Conservation (phyloP, 208 protist genomes). For the Herpetomonas samuelpessoai region DNA sequence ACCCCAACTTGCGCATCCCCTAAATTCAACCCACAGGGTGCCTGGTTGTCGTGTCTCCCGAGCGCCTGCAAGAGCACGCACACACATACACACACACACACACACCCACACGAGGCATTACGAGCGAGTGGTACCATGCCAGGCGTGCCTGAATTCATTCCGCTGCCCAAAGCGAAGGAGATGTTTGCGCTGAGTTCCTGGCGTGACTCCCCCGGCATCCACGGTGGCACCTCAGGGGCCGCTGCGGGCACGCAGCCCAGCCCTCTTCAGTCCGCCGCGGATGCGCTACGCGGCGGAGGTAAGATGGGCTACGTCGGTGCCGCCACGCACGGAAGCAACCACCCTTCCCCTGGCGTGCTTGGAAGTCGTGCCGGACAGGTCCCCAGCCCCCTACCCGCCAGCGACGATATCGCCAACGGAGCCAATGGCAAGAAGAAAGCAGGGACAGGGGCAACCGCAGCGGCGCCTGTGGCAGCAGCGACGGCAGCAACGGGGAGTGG, state of each 20-base stretch:
- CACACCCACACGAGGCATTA: slow-evolving; percentile 9
- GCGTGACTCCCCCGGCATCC: slow-evolving; percentile 54
- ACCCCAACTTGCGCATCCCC: too few species aligned
- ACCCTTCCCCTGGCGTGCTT: neutral
- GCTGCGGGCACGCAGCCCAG: neutral
- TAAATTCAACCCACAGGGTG: too few species aligned
- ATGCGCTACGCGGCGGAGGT: neutral
- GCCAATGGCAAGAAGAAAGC: slow-evolving; percentile 3
- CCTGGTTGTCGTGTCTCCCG: too few species aligned
- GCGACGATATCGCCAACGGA: neutral
- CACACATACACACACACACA: neutral
- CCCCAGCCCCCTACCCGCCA: slow-evolving; percentile 2
- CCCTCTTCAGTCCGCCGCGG: neutral
- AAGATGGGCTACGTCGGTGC: neutral
- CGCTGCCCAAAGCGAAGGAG: slow-evolving; percentile 67
- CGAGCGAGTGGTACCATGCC: slow-evolving; percentile 31
- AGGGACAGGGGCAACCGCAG: too few species aligned
- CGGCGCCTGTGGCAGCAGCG: too few species aligned
- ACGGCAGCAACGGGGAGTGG: slow-evolving; percentile 1
- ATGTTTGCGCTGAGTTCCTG: slow-evolving; percentile 69
- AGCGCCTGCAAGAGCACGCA: too few species aligned
- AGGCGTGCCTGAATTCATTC: slow-evolving; percentile 69
- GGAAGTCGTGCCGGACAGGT: neutral
- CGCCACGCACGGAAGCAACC: neutral
- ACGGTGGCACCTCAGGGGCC: neutral